phyloP scores from a whole-genome alignment of 805 yeast genomes.

The Cyberlindnera subsufficiens region DNA sequence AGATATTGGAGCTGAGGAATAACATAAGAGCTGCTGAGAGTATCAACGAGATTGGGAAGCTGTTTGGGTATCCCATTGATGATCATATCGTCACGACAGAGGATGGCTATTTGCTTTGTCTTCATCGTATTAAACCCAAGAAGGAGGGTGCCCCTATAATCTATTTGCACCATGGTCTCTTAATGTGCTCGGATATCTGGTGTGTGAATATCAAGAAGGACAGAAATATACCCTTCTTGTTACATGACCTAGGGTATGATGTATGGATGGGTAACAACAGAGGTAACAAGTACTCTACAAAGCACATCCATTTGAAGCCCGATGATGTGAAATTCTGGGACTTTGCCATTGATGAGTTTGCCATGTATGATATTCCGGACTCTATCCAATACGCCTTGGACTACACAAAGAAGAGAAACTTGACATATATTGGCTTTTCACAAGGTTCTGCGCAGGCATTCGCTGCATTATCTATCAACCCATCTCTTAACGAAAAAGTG shows the following conservation, averaged over 20 bases:
- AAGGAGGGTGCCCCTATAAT: slow-evolving; percentile 41
- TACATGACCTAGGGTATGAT: slow-evolving; percentile 81
- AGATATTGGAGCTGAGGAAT: slow-evolving; percentile 20
- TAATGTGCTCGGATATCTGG: slow-evolving; percentile 89
- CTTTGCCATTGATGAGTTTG: slow-evolving; percentile 88
- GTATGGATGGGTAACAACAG: slow-evolving; percentile 94
- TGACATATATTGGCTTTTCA: slow-evolving; percentile 82
- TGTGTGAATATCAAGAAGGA: slow-evolving; percentile 40
- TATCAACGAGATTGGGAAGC: slow-evolving; percentile 58
- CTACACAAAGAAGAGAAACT: slow-evolving; percentile 43
- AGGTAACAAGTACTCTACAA: slow-evolving; percentile 88
- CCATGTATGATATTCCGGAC: slow-evolving; percentile 85
- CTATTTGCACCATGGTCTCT: slow-evolving; percentile 85
- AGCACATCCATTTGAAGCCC: slow-evolving; percentile 49
- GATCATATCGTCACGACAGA: slow-evolving; percentile 72
- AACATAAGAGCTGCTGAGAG: slow-evolving; percentile 39
- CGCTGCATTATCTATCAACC: slow-evolving; percentile 72
- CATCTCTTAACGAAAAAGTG: slow-evolving; percentile 51
- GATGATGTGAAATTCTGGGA: slow-evolving; percentile 64
- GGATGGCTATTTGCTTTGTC: slow-evolving; percentile 70
- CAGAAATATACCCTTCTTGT: slow-evolving; percentile 64
- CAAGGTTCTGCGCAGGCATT: slow-evolving; percentile 95
- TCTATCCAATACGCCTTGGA: slow-evolving; percentile 67
- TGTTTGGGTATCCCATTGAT: slow-evolving; percentile 68
- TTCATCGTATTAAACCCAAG: slow-evolving; percentile 60